phyloP scores from a whole-genome alignment of 2,329 filamentous ascomycete species.

The Phialophora expanda region DNA sequence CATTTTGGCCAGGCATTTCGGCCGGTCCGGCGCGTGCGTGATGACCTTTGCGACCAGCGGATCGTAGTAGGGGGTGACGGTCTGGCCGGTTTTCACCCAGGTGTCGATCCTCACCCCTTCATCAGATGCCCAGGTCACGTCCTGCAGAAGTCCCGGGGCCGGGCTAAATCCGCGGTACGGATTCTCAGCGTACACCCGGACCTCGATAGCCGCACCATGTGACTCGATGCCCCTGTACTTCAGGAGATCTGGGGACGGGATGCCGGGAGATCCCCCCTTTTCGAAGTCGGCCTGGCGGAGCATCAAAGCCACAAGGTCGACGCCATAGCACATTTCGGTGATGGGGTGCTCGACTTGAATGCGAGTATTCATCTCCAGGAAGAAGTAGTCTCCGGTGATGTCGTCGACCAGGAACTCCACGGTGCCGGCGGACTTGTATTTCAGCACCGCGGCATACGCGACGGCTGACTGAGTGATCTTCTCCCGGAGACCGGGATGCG shows the following conservation, averaged over 20 bases:
- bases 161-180: slow-evolving; percentile 64
- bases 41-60: slow-evolving; percentile 65
- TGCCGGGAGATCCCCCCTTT: slow-evolving; percentile 51
- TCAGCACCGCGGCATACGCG: slow-evolving; percentile 60
- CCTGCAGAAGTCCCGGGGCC: slow-evolving; percentile 62
- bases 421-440: slow-evolving; percentile 84
- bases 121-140: slow-evolving; percentile 60
- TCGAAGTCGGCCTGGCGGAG: slow-evolving; percentile 60
- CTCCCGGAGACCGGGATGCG: slow-evolving; percentile 63
- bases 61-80: slow-evolving; percentile 63
- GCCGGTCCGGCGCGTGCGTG: slow-evolving; percentile 53
- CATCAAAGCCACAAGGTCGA: slow-evolving; percentile 63
- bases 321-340: slow-evolving; percentile 60
- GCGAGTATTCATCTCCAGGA: slow-evolving; percentile 64
- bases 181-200: slow-evolving; percentile 62
- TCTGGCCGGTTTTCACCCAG: slow-evolving; percentile 64
- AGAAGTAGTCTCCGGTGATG: slow-evolving; percentile 76
- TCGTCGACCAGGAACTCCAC: slow-evolving; percentile 91
- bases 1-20: slow-evolving; percentile 53
- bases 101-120: slow-evolving; percentile 63
- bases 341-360: slow-evolving; percentile 62
- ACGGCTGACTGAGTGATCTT: slow-evolving; percentile 71
- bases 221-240: slow-evolving; percentile 50
- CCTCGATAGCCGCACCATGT: slow-evolving; percentile 58
- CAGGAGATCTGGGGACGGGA: slow-evolving; percentile 49